Percentiles rank a stretch among this genome's conserved stretches.
phyloP scores from a whole-genome alignment of 2,329 filamentous ascomycete species.

The Microcyclosporella mali region DNA sequence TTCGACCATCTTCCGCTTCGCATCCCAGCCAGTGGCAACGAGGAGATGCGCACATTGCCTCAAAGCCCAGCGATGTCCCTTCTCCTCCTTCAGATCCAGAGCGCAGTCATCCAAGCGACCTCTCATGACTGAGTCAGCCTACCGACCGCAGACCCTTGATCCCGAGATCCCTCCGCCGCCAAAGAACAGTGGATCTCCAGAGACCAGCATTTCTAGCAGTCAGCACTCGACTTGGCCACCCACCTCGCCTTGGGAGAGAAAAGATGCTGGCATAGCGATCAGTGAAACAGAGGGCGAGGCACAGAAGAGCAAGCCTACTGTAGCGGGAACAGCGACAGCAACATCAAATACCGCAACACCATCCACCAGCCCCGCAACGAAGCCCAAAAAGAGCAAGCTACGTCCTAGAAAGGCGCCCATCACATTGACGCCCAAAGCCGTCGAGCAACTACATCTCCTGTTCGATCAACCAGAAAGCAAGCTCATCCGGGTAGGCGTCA shows the following conservation, averaged over 20 bases:
- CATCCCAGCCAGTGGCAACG: constrained; percentile 26
- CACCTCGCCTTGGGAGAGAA: constrained; percentile 39
- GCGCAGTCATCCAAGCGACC: constrained; percentile 51
- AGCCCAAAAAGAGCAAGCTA: constrained; percentile 60
- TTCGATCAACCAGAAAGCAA: constrained; percentile 83
- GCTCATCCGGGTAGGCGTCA: constrained; percentile 88
- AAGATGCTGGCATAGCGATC: constrained; percentile 35
- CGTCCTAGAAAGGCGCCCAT: constrained; percentile 86
- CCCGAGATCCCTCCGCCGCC: constrained; percentile 52
- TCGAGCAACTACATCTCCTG: constrained; percentile 68
- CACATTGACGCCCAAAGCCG: constrained; percentile 72
- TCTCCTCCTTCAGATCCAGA: constrained; percentile 36
- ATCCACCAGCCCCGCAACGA: constrained; percentile 35
- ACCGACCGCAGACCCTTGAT: constrained; percentile 55
- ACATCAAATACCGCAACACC: constrained; percentile 12
- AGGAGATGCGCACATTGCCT: constrained; percentile 40
- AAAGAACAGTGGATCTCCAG: constrained; percentile 52
- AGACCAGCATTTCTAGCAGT: constrained; percentile 55
- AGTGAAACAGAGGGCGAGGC: constrained; percentile 58
- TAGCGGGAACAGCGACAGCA: constrained; percentile 27
- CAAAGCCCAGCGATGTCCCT: constrained; percentile 35
- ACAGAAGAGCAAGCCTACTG: constrained; percentile 53
- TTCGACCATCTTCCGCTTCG: constrained; percentile 32
- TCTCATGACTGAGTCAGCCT: constrained; percentile 60
- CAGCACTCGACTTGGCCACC: constrained; percentile 44